phyloP scores from a whole-genome alignment of 2,329 filamentous ascomycete genomes.

The Aspergillus tanneri region DNA sequence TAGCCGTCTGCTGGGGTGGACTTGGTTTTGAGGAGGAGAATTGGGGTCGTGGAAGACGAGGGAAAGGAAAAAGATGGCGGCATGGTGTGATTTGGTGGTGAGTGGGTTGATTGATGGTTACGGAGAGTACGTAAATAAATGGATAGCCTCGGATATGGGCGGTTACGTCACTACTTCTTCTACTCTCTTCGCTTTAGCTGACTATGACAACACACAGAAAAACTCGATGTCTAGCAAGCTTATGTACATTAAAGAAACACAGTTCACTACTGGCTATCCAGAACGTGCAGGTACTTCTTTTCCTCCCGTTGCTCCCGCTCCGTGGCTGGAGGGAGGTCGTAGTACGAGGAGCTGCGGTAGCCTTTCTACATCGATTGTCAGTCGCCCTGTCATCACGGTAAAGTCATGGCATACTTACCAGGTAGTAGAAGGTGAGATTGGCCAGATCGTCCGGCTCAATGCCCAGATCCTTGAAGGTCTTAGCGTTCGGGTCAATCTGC shows the following conservation, averaged over 20 bases:
- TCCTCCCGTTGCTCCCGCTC: constrained; percentile 93
- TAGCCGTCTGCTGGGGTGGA: constrained; percentile 47
- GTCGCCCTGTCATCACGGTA: not conserved
- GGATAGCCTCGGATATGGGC: not conserved
- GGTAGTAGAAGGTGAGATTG: constrained; percentile 87
- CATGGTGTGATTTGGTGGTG: constrained; percentile 2
- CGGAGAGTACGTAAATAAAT: not conserved
- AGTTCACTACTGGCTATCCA: constrained; percentile 71
- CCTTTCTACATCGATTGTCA: constrained; percentile 63
- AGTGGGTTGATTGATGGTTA: not conserved
- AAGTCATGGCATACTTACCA: constrained; percentile 59
- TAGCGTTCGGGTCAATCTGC: constrained; percentile 81
- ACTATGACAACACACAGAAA: constrained; percentile 31
- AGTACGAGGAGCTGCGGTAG: constrained; percentile 83
- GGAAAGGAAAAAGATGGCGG: constrained; percentile 3
- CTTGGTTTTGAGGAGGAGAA: constrained; percentile 51
- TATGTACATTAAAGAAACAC: constrained; percentile 43
- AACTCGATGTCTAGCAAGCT: constrained; percentile 38
- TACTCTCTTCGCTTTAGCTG: not conserved
- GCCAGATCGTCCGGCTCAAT: constrained; percentile 86
- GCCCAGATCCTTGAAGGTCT: constrained; percentile 91
- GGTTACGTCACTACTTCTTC: not conserved
- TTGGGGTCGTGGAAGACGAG: constrained; percentile 25
- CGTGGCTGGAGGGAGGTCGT: constrained; percentile 90
- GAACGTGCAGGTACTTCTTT: constrained; percentile 93